These are phyloP conservation scores for Cyphellophora europaea DNA, from an alignment of 2,329 filamentous ascomycete species.

Conservation along the genomic window DNA sequence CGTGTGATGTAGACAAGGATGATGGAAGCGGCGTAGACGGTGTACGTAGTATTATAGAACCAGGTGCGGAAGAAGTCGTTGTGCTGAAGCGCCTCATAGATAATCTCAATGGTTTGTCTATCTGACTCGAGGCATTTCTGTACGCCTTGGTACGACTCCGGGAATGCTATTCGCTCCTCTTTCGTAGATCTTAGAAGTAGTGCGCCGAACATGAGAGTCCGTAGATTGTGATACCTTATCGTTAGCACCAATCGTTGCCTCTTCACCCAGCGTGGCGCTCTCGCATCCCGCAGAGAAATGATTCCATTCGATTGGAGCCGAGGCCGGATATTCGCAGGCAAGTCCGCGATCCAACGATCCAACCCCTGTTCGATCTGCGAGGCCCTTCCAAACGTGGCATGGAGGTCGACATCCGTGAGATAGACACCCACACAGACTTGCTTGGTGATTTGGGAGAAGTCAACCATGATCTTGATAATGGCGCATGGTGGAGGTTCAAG, in stretches of 20 bases:
- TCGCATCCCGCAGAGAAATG: not conserved
- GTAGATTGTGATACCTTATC: not conserved
- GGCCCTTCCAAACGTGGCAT: not conserved
- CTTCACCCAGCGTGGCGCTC: not conserved
- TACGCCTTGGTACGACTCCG: not conserved
- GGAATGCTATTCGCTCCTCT: not conserved
- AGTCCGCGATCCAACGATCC: not conserved
- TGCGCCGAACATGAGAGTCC: slow-evolving; percentile 1
- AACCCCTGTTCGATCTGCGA: not conserved
- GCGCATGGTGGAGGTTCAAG: not conserved
- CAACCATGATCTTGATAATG: not conserved
- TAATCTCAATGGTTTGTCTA: slow-evolving; percentile 1
- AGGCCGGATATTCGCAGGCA: not conserved
- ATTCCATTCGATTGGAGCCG: not conserved
- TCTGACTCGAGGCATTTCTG: not conserved
- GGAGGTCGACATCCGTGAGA: not conserved
- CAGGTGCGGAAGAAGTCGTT: not conserved
- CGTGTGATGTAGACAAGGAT: not conserved
- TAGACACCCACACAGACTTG: not conserved
- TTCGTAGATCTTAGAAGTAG: not conserved
- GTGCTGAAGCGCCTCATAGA: not conserved
- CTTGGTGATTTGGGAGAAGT: not conserved
- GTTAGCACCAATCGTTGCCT: slow-evolving; percentile 1
- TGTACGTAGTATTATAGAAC: slow-evolving; percentile 1
- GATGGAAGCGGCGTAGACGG: not conserved